phyloP scores from a whole-genome alignment of 2,329 filamentous ascomycete genomes.

The Zasmidium citrigriseum region DNA sequence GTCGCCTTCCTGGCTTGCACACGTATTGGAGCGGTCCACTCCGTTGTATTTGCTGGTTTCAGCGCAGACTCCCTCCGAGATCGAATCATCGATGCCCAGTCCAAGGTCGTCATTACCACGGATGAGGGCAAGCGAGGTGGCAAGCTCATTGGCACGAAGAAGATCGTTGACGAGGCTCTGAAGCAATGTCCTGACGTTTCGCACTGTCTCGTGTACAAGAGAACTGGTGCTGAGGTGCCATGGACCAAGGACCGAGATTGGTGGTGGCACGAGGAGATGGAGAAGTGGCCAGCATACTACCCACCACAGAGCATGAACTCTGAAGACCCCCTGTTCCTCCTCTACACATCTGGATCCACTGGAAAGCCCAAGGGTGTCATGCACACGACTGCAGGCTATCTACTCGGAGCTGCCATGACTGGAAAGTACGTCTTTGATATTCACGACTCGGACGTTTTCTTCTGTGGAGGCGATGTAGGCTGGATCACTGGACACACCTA shows the following conservation, averaged over 20 bases:
- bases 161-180: conserved; percentile 96
- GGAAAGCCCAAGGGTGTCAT: conserved; percentile 99
- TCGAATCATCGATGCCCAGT: conserved; percentile 86
- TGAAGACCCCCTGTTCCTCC: conserved; percentile 93
- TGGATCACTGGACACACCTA: conserved; percentile 99
- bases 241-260: conserved; percentile 85
- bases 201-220: conserved; percentile 88
- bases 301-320: conserved; percentile 85
- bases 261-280: conserved; percentile 99
- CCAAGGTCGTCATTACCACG: conserved; percentile 92
- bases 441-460: conserved; percentile 89
- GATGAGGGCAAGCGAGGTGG: conserved; percentile 98
- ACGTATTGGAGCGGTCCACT: conserved; percentile 94
- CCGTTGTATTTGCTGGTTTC: conserved; percentile 96
- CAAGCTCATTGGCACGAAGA: conserved; percentile 97
- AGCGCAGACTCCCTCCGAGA: conserved; percentile 94
- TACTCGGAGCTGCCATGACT: conserved; percentile 89
- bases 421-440: conserved; percentile 99
- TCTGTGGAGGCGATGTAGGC: conserved; percentile 96
- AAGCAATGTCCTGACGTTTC: conserved; percentile 91
- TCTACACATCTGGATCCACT: conserved; percentile 97
- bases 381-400: conserved; percentile 94
- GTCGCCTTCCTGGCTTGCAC: conserved; percentile 87
- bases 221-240: conserved; percentile 88
- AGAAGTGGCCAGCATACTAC: conserved; percentile 94